Conservation (phyloP, 2,329 filamentous ascomycete species). For the Venturia asperata region DNA sequence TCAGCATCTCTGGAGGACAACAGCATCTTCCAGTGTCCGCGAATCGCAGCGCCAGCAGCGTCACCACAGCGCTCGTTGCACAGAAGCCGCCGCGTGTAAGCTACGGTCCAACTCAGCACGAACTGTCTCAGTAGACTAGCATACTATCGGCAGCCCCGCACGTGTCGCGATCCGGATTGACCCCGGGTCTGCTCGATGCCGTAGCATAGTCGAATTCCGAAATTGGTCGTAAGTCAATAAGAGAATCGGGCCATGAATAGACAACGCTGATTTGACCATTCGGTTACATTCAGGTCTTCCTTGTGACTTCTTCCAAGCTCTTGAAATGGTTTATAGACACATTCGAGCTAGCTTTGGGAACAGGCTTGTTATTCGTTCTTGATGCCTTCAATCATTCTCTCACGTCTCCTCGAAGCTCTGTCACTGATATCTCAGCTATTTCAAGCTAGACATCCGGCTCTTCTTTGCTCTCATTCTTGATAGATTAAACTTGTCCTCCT, state of each 20-base stretch:
- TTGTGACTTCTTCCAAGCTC: neutral
- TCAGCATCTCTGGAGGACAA: neutral
- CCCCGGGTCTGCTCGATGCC: neutral
- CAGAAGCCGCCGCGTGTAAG: neutral
- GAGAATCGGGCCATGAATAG: neutral
- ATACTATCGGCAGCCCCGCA: neutral
- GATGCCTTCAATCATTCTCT: neutral
- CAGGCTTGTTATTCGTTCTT: neutral
- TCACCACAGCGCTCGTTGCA: neutral
- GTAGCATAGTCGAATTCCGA: neutral
- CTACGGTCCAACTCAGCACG: neutral
- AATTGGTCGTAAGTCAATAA: neutral
- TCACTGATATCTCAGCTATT: neutral
- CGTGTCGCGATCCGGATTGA: neutral
- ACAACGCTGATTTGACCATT: neutral
- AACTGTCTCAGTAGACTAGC: neutral
- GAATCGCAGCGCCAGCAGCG: neutral
- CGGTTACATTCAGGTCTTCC: neutral
- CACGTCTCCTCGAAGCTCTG: neutral
- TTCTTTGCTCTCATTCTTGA: too few relatives aligned
- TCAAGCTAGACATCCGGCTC: neutral
- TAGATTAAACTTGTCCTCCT: too few relatives aligned
- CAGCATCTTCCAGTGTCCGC: neutral
- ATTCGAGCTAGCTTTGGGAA: neutral
- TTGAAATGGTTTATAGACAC: neutral